Evolutionary conservation across 192 early-diverging fungal genomes (phyloP).

Genomic region (Kickxella alabastrina): DNA sequence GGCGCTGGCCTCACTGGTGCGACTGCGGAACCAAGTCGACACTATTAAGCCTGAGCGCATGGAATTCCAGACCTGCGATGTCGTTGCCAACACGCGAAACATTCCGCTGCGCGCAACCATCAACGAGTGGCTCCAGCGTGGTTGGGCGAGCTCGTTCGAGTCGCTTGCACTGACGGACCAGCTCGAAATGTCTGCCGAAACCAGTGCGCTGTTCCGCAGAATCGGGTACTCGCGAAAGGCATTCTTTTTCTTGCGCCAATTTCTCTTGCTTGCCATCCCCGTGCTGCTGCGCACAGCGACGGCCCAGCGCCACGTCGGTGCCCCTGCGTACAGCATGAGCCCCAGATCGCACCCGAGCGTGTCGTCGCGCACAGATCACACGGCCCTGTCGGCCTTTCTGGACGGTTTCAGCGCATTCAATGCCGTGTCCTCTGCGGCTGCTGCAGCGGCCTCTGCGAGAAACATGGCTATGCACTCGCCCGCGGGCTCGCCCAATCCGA

Average conservation of each 20-base stretch:
- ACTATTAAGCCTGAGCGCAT: neutral
- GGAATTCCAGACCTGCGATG: slow-evolving; percentile 10
- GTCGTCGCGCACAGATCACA: slow-evolving; percentile 13
- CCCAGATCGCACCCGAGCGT: slow-evolving; percentile 4
- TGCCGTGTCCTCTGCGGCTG: slow-evolving; percentile 33
- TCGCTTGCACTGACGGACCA: slow-evolving; percentile 30
- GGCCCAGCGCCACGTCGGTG: slow-evolving; percentile 5
- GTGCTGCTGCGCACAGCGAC: slow-evolving; percentile 37
- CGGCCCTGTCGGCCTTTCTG: slow-evolving; percentile 29
- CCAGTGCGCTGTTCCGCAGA: slow-evolving; percentile 16
- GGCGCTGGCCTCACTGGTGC: slow-evolving; percentile 22
- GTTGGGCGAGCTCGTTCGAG: slow-evolving; percentile 23
- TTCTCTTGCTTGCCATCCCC: slow-evolving; percentile 35
- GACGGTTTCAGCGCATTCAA: slow-evolving; percentile 44
- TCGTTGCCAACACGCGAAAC: slow-evolving; percentile 14
- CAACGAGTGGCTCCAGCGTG: slow-evolving; percentile 41
- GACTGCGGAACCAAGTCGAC: neutral
- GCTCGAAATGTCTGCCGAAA: slow-evolving; percentile 32
- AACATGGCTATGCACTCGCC: slow-evolving; percentile 7
- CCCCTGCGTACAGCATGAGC: neutral
- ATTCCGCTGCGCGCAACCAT: slow-evolving; percentile 17
- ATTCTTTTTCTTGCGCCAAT: slow-evolving; percentile 44
- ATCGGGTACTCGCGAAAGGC: slow-evolving; percentile 36
- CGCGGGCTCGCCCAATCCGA: slow-evolving; percentile 1
- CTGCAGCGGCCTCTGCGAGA: slow-evolving; percentile 14